A percentile compares a stretch with the other conserved stretches of the same genome.
Evolutionary conservation across 768 basidiomycete species (phyloP).

Genomic region (Hirschioporus abietinus): DNA sequence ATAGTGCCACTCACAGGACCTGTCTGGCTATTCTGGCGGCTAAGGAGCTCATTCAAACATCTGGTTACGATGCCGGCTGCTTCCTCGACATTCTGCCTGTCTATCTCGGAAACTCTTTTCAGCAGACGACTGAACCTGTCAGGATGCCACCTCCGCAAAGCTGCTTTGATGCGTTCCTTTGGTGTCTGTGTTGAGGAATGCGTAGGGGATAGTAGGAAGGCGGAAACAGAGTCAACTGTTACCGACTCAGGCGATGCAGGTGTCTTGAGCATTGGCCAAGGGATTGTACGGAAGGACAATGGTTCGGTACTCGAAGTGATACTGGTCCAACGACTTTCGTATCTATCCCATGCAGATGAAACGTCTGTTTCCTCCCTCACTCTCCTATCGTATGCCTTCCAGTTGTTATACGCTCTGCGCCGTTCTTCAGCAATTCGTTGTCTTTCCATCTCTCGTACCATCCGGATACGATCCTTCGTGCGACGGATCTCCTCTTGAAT

Average conservation of each 20-base stretch:
- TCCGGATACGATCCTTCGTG: constrained; percentile 48
- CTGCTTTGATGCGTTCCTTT: constrained; percentile 62
- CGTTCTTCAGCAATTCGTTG: constrained; percentile 44
- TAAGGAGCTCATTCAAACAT: constrained; percentile 60
- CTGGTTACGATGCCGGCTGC: constrained; percentile 62
- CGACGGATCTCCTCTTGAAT: constrained; percentile 50
- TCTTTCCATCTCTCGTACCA: constrained; percentile 45
- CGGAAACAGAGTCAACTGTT: constrained; percentile 44
- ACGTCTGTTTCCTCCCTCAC: constrained; percentile 42
- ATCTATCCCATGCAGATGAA: constrained; percentile 52
- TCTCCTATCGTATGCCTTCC: constrained; percentile 27
- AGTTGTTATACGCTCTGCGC: constrained; percentile 29
- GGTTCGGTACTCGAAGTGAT: constrained; percentile 39
- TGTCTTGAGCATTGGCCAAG: constrained; percentile 57
- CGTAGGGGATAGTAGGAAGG: constrained; percentile 58
- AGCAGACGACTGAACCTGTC: constrained; percentile 65
- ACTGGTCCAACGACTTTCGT: constrained; percentile 63
- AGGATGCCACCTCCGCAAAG: constrained; percentile 76
- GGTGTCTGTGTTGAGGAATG: constrained; percentile 55
- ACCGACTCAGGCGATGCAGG: constrained; percentile 47
- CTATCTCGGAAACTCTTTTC: constrained; percentile 44
- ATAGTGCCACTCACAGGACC: background rate
- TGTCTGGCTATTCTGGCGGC: background rate
- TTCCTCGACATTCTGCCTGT: constrained; percentile 50
- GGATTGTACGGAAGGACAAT: constrained; percentile 57